A percentile compares a stretch with the other conserved stretches of the same genome.
Evolutionary conservation across 2,329 filamentous ascomycete species (phyloP).

Genomic region (Trichophaea hybrida): DNA sequence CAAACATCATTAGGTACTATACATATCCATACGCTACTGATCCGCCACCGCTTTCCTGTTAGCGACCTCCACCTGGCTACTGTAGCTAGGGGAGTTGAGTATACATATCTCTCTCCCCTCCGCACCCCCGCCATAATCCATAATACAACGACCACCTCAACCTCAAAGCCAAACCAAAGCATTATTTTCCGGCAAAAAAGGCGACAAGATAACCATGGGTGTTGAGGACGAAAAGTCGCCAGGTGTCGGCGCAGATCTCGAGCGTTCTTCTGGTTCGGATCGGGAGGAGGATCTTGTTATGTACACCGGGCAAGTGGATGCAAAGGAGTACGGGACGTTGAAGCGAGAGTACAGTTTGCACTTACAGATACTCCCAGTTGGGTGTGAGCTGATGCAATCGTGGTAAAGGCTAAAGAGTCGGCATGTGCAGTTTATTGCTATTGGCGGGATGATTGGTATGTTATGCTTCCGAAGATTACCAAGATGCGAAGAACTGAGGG

Average conservation of each 20-base stretch:
- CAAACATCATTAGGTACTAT: background rate
- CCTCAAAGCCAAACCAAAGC: background rate
- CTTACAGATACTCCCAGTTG: background rate
- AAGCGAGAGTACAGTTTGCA: background rate
- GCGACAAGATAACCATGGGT: background rate
- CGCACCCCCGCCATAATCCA: background rate
- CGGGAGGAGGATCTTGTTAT: background rate
- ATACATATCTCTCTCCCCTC: background rate
- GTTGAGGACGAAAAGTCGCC: background rate
- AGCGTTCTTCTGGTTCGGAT: background rate
- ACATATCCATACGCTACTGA: background rate
- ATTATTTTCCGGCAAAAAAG: background rate
- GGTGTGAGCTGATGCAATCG: background rate
- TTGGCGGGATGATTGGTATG: slow-evolving; percentile 7
- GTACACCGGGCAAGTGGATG: slow-evolving; percentile 1
- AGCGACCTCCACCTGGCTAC: background rate
- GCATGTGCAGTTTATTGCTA: slow-evolving; percentile 5
- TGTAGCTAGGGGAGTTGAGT: background rate
- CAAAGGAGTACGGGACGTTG: background rate
- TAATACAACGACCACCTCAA: background rate
- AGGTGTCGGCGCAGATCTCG: background rate
- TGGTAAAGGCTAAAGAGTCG: background rate
- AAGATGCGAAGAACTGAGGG: background rate
- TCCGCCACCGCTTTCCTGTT: background rate
- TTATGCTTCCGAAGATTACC: background rate